A percentile compares a stretch with the other conserved stretches of the same genome.
Conservation (phyloP, 2,329 filamentous ascomycete genomes). For the Xylariaceae sp. region DNA sequence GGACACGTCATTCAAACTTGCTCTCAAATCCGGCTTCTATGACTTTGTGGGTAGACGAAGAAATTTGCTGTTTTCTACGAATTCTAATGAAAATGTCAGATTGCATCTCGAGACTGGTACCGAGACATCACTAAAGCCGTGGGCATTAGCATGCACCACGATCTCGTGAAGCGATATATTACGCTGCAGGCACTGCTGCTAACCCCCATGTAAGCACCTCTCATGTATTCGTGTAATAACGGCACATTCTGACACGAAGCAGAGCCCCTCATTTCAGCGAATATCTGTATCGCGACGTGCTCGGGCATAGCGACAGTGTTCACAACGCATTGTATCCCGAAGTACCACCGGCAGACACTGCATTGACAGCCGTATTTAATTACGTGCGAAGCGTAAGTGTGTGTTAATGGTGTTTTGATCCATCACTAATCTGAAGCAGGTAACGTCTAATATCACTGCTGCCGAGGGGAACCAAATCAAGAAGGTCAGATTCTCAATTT, state of each 20-base stretch:
- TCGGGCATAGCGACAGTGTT: constrained; percentile 70
- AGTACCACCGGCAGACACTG: constrained; percentile 60
- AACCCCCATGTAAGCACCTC: constrained; percentile 55
- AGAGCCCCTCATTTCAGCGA: constrained; percentile 86
- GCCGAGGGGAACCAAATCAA: constrained; percentile 80
- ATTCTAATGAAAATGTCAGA: constrained; percentile 84
- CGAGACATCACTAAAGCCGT: constrained; percentile 44
- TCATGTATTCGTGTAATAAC: background rate
- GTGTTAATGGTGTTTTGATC: constrained; percentile 37
- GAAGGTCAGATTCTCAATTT: constrained; percentile 55
- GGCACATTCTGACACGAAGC: constrained; percentile 2
- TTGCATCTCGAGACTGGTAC: constrained; percentile 58
- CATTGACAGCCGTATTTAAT: constrained; percentile 71
- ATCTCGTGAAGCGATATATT: constrained; percentile 74
- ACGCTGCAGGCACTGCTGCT: constrained; percentile 81
- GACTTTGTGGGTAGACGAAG: constrained; percentile 54
- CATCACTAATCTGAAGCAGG: constrained; percentile 8
- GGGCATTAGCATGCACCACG: constrained; percentile 80
- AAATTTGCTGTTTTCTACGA: constrained; percentile 40
- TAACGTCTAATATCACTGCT: constrained; percentile 73
- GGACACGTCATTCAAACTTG: constrained; percentile 76
- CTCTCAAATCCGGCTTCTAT: constrained; percentile 82
- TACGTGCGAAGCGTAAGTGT: constrained; percentile 58
- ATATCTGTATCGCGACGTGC: constrained; percentile 87
- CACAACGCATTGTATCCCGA: constrained; percentile 75